These are phyloP conservation scores for Suhomyces atakaporum DNA, from an alignment of 1,139 yeast genomes.

Conservation along the genomic window DNA sequence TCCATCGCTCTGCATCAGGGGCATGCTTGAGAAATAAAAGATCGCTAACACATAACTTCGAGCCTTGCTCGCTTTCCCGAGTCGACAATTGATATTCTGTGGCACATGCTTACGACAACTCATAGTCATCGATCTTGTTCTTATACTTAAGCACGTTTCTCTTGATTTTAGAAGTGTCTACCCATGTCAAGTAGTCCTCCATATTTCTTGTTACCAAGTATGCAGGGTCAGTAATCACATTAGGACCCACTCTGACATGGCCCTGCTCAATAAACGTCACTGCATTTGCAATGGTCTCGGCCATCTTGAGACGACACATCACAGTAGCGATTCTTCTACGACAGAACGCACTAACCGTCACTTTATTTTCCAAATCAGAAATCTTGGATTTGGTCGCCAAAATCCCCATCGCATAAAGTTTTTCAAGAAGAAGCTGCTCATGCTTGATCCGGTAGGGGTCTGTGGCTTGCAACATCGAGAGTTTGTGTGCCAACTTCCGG, in stretches of 20 bases:
- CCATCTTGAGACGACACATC: conserved; percentile 94
- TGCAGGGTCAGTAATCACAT: conserved; percentile 93
- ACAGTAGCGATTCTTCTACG: conserved; percentile 92
- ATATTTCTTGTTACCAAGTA: conserved; percentile 86
- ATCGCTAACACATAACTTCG: too few species aligned
- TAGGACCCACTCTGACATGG: conserved; percentile 96
- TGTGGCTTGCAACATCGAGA: conserved; percentile 79
- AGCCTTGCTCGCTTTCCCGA: too few species aligned
- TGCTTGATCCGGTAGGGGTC: conserved; percentile 87
- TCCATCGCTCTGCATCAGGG: too few species aligned
- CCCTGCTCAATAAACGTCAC: conserved; percentile 94
- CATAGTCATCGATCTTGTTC: conserved; percentile 81
- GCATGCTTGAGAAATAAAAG: too few species aligned
- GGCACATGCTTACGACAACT: conserved; percentile 46
- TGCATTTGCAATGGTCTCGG: conserved; percentile 85
- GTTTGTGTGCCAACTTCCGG: conserved; percentile 79
- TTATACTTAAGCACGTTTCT: conserved; percentile 85
- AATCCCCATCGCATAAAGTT: conserved; percentile 85
- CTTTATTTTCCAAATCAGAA: conserved; percentile 88
- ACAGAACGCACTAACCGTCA: conserved; percentile 89
- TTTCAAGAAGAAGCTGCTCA: conserved; percentile 83
- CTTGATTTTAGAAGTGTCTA: conserved; percentile 90
- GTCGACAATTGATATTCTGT: too few species aligned
- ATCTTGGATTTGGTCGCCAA: conserved; percentile 83
- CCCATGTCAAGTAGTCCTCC: conserved; percentile 98